Base-by-base conservation (phyloP, 805 yeast genomes). In the Wickerhamomyces pijperi region DNA sequence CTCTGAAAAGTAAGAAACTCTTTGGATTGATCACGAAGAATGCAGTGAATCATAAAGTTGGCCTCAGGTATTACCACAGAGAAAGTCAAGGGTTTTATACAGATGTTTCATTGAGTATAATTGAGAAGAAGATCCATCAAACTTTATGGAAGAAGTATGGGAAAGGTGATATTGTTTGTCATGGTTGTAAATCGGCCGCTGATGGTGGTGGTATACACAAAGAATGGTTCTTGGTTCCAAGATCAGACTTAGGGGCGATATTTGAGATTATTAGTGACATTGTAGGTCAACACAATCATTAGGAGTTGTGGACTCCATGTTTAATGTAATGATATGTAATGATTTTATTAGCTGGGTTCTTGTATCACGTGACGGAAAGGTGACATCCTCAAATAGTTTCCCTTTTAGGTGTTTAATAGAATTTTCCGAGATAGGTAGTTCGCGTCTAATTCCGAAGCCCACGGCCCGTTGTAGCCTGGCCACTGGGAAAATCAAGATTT, bases 161-260 rank as follows among this genome's bases (percentile, higher is more conserved):
- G 0, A 37, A 45, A 21, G 58, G 56, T 3, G 47, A 51, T 36
- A 47, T 52, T 17, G 21, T 32, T 4, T 54, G 58, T 35, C 42
- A 41, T 34, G 56, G 54, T 0, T 54, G 58, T 34, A 39, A 37
- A 28, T 31, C 29, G 3, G 43, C 32, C 3, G 36, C 32, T 2
- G 16, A 34, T 9, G 41, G 39, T 8, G 39, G 39, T 21, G 51
- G 54, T 2, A 37, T 47, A 3, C 58, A 54, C 34, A 35, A 43
- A 13, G 58, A 54, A 31, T 54, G 58, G 58, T 54, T 54, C 34
- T 36, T 47, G 28, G 39, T 54, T 1, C 46, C 48, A 7, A 39
- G 56, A 32, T 36, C 34, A 2, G 44, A 45, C 4, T 25, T 52
- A 2, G 3, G 3, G 1, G 34, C 28, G 3, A 42, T 51, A 0